Base-by-base conservation (phyloP, 768 basidiomycete species). In the Neoboletus brunneissimus region DNA sequence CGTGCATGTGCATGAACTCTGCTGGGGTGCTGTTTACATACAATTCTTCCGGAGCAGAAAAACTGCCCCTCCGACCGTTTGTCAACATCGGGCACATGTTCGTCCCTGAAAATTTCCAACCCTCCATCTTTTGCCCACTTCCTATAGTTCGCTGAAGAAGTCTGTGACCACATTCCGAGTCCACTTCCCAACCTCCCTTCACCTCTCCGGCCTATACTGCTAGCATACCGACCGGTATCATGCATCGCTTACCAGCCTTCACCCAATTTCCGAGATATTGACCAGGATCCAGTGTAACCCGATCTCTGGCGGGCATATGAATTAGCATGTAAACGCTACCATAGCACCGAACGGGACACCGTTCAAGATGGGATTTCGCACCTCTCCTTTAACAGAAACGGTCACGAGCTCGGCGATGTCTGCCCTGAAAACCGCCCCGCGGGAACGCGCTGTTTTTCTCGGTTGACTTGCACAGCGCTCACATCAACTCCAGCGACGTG, bases 231-330 rank as follows among this genome's bases (percentile, higher is more conserved):
- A 56, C 41, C 27, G 35, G 55, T 49, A 50, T 57, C 55, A 48
- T 63, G 52, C 55, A 51, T 22, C 42, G 44, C 35, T 60, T 52
- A 16, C 48, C 55, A 34, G 47, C 16, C 43, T 48, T 47, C 32
- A 22, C 34, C 35, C 67, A 61, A 66, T 66, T 57, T 64, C 61
- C 67, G 55, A 57, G 44, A 32, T 48, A 44, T 11, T 22, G 48
- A 34, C 63, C 48, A 35, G n/a, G n/a, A n/a, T n/a, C n/a, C n/a
- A 58, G 50, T 40, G 45, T 57, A 50, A 10, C 48, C 38, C 41
- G 53, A 34, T 55, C 57, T 23, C 56, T 44, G 44, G 61, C 23
- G 27, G 54, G 56, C 38, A 59, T 49, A n/a, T 55, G 50, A 43
- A 56, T 40, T 3, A 50, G 32, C 48, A 58, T 31, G n/a, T 55